Evolutionary conservation across 129 eudicot species (phyloP).

Genomic region (Apium graveolens): DNA sequence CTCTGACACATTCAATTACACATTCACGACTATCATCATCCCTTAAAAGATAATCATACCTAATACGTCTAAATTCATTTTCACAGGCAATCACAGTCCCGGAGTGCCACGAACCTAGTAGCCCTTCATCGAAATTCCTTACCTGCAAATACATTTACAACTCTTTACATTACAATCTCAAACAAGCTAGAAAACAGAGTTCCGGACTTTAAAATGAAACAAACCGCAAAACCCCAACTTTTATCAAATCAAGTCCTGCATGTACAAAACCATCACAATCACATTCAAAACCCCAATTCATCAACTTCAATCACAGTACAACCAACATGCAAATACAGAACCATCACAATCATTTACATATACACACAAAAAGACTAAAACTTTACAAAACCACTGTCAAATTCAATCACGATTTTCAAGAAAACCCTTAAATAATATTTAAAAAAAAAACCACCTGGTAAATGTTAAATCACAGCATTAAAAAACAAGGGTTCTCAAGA

Average conservation of each 20-base stretch:
- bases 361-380: background rate
- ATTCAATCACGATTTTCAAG: background rate
- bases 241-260: constrained; percentile 10
- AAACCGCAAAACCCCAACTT: background rate
- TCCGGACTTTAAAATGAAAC: background rate
- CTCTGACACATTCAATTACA: constrained; percentile 37
- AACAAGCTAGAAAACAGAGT: background rate
- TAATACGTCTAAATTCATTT: constrained; percentile 27
- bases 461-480: background rate
- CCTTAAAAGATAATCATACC: constrained; percentile 37
- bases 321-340: constrained; percentile 11
- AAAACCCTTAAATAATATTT: background rate
- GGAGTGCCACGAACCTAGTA: constrained; percentile 66
- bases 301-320: background rate
- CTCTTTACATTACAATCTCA: constrained; percentile 18
- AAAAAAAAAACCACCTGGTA: background rate
- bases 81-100: constrained; percentile 37
- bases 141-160: constrained; percentile 34
- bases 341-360: background rate
- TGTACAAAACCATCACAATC: background rate
- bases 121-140: constrained; percentile 58
- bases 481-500: background rate
- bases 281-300: background rate
- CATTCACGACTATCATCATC: constrained; percentile 26
- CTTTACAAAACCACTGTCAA: background rate